A percentile compares a stretch with the other conserved stretches of the same genome.
These are phyloP conservation scores for Davidsoniella neocaledoniae DNA, from an alignment of 2,329 filamentous ascomycete species.

Conservation along the genomic window DNA sequence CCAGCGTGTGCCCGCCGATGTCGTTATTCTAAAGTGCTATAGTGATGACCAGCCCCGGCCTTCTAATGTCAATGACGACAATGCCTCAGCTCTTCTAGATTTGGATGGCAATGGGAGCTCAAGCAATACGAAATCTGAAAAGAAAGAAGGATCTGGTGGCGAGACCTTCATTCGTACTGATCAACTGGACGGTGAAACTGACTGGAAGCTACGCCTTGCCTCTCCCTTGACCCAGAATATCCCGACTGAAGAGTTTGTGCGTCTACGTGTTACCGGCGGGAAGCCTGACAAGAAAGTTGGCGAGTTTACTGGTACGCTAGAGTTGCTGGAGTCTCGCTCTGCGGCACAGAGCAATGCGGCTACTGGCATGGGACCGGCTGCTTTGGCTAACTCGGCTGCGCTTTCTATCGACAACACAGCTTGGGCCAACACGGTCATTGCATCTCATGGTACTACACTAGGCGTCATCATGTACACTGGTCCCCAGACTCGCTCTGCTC, in stretches of 20 bases:
- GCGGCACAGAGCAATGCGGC: constrained; percentile 26
- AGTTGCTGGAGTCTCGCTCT: constrained; percentile 44
- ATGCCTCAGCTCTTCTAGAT: constrained; percentile 18
- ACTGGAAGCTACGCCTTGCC: constrained; percentile 90
- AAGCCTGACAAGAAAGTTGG: constrained; percentile 91
- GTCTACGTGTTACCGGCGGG: constrained; percentile 58
- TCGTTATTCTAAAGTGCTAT: constrained; percentile 77
- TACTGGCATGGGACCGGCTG: constrained; percentile 13
- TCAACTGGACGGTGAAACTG: constrained; percentile 92
- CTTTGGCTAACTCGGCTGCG: constrained; percentile 41
- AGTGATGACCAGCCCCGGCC: constrained; percentile 4
- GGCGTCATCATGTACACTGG: constrained; percentile 92
- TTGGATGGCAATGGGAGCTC: constrained; percentile 15
- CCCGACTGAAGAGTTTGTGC: constrained; percentile 51
- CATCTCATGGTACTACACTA: constrained; percentile 75
- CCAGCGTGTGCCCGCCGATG: constrained; percentile 83
- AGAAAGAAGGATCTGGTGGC: constrained; percentile 28
- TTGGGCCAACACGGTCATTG: constrained; percentile 95
- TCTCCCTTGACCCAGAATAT: constrained; percentile 75
- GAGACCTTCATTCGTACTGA: constrained; percentile 97
- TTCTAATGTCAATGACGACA: constrained; percentile 32
- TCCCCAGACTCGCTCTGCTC: constrained; percentile 77
- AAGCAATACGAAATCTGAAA: constrained; percentile 20
- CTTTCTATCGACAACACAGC: constrained; percentile 93
- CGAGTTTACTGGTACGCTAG: constrained; percentile 80